Evolutionary conservation across 164 flowering plant genomes (phyloP).

Genomic region (Stephania yunnanensis): DNA sequence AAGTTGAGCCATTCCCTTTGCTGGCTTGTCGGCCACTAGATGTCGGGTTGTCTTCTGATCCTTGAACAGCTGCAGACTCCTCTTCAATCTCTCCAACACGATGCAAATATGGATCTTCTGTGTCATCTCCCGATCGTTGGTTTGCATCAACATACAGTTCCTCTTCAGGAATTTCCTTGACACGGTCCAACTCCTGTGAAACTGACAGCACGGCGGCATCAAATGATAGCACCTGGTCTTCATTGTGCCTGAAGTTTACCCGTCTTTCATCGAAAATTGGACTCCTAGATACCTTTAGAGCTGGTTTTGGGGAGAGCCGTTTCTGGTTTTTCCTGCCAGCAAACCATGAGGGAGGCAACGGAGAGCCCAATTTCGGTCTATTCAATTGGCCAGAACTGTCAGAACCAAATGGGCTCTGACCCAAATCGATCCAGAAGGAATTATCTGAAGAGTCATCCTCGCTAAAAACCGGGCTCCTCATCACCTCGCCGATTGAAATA

Average conservation of each 20-base stretch:
- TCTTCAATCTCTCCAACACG: slow-evolving; percentile 48
- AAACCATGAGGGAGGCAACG: slow-evolving; percentile 65
- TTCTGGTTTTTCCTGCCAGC: slow-evolving; percentile 37
- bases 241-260: slow-evolving; percentile 24
- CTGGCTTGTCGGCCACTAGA: slow-evolving; percentile 17
- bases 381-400: slow-evolving; percentile 38
- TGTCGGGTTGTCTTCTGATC: slow-evolving; percentile 8
- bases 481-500: slow-evolving; percentile 70
- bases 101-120: slow-evolving; percentile 11
- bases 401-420: slow-evolving; percentile 73
- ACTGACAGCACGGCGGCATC: slow-evolving; percentile 79
- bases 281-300: slow-evolving; percentile 40
- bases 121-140: slow-evolving; percentile 6
- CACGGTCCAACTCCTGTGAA: slow-evolving; percentile 52
- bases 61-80: slow-evolving; percentile 28
- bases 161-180: slow-evolving; percentile 51
- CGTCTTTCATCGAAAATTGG: slow-evolving; percentile 50
- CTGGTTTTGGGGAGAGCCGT: slow-evolving; percentile 43
- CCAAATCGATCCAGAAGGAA: slow-evolving; percentile 85
- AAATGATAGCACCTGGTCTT: slow-evolving; percentile 58
- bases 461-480: slow-evolving; percentile 89
- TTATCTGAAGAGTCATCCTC: slow-evolving; percentile 86
- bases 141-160: slow-evolving; percentile 26
- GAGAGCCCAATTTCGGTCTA: slow-evolving; percentile 44
- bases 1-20: slow-evolving; percentile 32